Evolutionary conservation across 2,329 filamentous ascomycete genomes (phyloP).

Genomic region (Emergomyces pasteurianus): DNA sequence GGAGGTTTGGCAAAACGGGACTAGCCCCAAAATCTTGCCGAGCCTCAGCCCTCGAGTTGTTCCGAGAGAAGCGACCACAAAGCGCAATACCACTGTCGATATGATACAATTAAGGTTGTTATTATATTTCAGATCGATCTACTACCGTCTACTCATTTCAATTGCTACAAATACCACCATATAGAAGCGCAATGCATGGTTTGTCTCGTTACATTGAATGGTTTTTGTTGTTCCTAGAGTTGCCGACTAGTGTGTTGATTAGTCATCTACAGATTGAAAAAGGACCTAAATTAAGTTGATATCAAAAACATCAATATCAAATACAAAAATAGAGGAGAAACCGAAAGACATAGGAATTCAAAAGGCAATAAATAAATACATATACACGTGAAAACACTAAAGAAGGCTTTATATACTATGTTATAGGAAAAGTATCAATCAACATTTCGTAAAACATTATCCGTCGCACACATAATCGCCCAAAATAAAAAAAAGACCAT

Average conservation of each 20-base stretch:
- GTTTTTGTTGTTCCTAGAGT: slow-evolving; percentile 1
- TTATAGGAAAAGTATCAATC: not conserved
- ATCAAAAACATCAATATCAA: too few species aligned
- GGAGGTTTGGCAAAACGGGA: slow-evolving; percentile 62
- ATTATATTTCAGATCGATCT: not conserved
- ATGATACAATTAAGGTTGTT: not conserved
- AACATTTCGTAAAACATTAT: not conserved
- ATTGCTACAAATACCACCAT: not conserved
- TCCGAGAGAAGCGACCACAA: not conserved
- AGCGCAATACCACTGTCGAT: not conserved
- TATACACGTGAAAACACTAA: not conserved
- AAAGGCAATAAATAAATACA: not conserved
- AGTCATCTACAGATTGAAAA: too few species aligned
- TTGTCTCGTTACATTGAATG: not conserved
- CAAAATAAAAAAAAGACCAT: not conserved
- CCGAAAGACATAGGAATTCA: not conserved
- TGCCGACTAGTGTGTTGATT: not conserved
- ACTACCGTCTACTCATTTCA: not conserved
- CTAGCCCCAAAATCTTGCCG: slow-evolving; percentile 39
- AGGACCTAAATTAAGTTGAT: too few species aligned
- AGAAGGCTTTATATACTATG: not conserved
- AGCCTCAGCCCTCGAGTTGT: slow-evolving; percentile 11
- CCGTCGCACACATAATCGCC: not conserved
- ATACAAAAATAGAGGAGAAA: not conserved
- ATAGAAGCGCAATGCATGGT: not conserved